Base-by-base conservation (phyloP, 1,284 basidiomycete species). In the Fomitopsis palustris region DNA sequence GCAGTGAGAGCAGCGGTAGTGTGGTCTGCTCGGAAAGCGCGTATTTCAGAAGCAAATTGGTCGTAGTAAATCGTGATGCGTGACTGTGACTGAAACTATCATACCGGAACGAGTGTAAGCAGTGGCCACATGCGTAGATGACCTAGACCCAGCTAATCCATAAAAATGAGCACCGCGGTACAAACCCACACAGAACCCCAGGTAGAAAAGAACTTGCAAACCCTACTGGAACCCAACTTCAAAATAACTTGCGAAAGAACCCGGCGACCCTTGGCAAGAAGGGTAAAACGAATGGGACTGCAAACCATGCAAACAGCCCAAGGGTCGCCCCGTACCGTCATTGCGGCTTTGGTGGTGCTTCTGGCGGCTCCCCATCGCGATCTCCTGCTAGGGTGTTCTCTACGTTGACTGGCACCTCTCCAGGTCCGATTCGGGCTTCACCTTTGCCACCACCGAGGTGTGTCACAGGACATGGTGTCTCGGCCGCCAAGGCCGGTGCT, bases 321-420 rank as follows among this genome's bases (percentile, higher is more conserved):
- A 84, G 76, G 75, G 81, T 77, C 80, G 82, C 82, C 83, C 82
- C 79, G 74, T 74, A 79, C 77, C 81, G 78, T 84, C 83, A 84
- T 71, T 68, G 69, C 43, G 66, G 65, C 16, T 62, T 58, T 43
- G 61, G 58, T 27, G 60, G 65, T 10, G 55, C 56, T 17, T 61
- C 57, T 52, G 63, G 54, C 29, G 49, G 51, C 27, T 53, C 31
- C 25, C 56, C 29, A 16, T 61, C 56, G 16, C 56, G 57, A 14
- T 39, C 31, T 33, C 37, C 23, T 33, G 41, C 8, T 29, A 56
- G 52, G 37, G 58, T 17, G 33, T 25, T 35, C 5, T 29, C 55
- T 37, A 29, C 53, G 7, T 52, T 25, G 12, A 23, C 38, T 19
- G 25, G 21, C 41, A 31, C 33, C 23, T 37, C 47, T 37, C 25